Evolutionary conservation across 441 rosid species (phyloP).

Genomic region (Gossypium gossypioides): DNA sequence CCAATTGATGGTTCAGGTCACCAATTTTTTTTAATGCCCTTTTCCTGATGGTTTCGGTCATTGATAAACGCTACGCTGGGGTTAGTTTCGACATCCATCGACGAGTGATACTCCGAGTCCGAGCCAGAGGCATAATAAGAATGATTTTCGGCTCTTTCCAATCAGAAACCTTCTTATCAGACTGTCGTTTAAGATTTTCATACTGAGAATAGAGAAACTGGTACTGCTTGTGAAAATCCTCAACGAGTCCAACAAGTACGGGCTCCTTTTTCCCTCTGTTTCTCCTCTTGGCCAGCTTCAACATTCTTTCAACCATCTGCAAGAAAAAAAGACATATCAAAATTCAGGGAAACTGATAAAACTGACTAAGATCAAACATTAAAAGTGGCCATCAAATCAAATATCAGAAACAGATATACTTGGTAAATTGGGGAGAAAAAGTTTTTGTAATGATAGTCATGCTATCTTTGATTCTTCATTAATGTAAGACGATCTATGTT

Average conservation of each 20-base stretch:
- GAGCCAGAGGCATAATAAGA: constrained; percentile 29
- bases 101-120: constrained; percentile 51
- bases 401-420: too few species aligned
- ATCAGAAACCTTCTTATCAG: constrained; percentile 11
- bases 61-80: background rate
- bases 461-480: too few species aligned
- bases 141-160: constrained; percentile 22
- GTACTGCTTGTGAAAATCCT: constrained; percentile 51
- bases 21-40: constrained; percentile 7
- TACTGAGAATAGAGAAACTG: constrained; percentile 34
- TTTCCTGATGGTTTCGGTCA: constrained; percentile 10
- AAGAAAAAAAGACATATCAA: background rate
- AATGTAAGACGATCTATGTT: too few species aligned
- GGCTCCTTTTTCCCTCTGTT: constrained; percentile 30
- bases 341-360: background rate
- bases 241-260: constrained; percentile 39
- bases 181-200: constrained; percentile 34
- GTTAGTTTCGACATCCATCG: constrained; percentile 35
- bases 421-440: too few species aligned
- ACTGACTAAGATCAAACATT: too few species aligned
- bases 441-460: too few species aligned
- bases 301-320: constrained; percentile 50
- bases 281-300: constrained; percentile 49
- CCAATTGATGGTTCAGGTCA: constrained; percentile 28
- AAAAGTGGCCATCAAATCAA: too few species aligned